Conservation (phyloP, 345 rosid genomes). For the Brassica rapa region DNA sequence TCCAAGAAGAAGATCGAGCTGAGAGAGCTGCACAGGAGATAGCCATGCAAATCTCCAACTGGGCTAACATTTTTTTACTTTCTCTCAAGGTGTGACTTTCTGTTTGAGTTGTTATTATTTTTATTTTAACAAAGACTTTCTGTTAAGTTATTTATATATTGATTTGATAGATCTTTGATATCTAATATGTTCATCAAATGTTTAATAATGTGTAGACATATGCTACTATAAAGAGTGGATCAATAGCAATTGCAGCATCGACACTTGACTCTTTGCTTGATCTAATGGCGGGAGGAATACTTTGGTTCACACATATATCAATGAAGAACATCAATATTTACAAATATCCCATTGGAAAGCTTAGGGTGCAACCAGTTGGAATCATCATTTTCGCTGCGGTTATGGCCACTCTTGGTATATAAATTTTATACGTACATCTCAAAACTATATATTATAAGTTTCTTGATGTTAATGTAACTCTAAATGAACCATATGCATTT, state of each 20-base stretch:
- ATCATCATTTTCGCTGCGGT: slow-evolving; percentile 87
- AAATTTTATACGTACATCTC: not conserved
- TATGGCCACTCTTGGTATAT: slow-evolving; percentile 92
- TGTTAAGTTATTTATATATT: not conserved
- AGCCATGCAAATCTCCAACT: slow-evolving; percentile 83
- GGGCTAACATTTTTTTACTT: slow-evolving; percentile 69
- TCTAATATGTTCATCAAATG: slow-evolving; percentile 5
- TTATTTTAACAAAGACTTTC: not conserved
- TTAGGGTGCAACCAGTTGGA: slow-evolving; percentile 95
- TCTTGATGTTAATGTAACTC: not conserved
- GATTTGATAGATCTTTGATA: not conserved
- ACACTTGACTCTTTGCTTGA: slow-evolving; percentile 93
- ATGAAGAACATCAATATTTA: slow-evolving; percentile 87
- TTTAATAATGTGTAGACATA: slow-evolving; percentile 51
- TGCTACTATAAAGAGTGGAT: slow-evolving; percentile 87
- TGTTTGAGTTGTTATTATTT: not conserved
- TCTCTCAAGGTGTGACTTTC: slow-evolving; percentile 58
- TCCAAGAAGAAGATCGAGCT: slow-evolving; percentile 44
- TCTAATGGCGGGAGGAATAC: slow-evolving; percentile 94
- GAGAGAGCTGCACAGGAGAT: slow-evolving; percentile 52
- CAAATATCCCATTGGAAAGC: slow-evolving; percentile 88
- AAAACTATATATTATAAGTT: not conserved
- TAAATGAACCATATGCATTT: not conserved
- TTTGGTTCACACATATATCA: slow-evolving; percentile 87
- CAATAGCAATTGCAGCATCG: slow-evolving; percentile 94